Evolutionary conservation across 2,329 filamentous ascomycete species (phyloP).

Genomic region (Cladosporium phlei): DNA sequence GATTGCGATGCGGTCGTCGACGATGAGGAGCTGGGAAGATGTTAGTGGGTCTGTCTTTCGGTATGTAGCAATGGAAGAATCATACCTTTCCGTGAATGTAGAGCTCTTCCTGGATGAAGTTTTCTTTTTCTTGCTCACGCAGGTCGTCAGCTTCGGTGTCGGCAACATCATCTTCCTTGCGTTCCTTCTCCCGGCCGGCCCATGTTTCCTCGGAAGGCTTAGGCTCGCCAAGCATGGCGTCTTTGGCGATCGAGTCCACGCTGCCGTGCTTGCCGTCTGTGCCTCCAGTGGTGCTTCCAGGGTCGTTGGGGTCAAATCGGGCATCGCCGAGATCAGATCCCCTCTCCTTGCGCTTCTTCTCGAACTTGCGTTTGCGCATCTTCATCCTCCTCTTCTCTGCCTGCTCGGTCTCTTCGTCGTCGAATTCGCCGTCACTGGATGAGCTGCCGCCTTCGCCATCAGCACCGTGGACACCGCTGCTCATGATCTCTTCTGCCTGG

Average conservation of each 20-base stretch:
- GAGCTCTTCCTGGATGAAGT: conserved; percentile 92
- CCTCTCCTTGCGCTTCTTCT: conserved; percentile 37
- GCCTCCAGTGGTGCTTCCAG: conserved; percentile 16
- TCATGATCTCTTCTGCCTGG: conserved; percentile 84
- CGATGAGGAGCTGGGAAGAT: conserved; percentile 56
- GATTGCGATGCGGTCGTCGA: conserved; percentile 78
- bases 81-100: conserved; percentile 86
- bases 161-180: conserved; percentile 17
- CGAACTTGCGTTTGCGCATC: conserved; percentile 44
- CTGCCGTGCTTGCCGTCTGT: conserved; percentile 42
- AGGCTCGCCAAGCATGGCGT: conserved; percentile 70
- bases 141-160: conserved; percentile 40
- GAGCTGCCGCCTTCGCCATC: conserved; percentile 29
- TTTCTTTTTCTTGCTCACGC: conserved; percentile 69
- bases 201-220: conserved; percentile 66
- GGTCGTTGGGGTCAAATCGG: conserved; percentile 16
- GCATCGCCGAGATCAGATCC: conserved; percentile 15
- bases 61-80: neutral
- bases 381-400: conserved; percentile 40
- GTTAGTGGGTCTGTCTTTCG: conserved; percentile 3
- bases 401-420: conserved; percentile 25
- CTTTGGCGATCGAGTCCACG: conserved; percentile 65
- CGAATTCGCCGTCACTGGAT: conserved; percentile 20
- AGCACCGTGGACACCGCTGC: conserved; percentile 62
- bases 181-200: conserved; percentile 52